Base-by-base conservation (phyloP, 106 monocot genomes). In the Dendrobium huoshanense region DNA sequence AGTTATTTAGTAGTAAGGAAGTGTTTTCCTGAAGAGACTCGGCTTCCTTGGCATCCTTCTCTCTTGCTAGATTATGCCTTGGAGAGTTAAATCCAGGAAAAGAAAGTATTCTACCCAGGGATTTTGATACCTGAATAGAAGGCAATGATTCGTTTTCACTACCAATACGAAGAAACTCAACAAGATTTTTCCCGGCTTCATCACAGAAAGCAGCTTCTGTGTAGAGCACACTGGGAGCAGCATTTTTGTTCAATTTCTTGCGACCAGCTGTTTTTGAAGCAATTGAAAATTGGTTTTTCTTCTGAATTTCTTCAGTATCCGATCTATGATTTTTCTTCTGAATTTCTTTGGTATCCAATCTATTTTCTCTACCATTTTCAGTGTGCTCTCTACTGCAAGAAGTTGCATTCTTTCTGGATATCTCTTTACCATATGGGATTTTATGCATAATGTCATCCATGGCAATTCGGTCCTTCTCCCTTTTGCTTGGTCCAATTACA, bases 101-200 rank as follows among this genome's bases (percentile, higher is more conserved):
- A 73, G 85, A 84, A 70, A 97, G 84, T 24, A 97, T 77, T 85
- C 72, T 90, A 15, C 83, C 92, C 67, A 94, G 82, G 11, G 87
- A 51, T 81, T 82, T 90, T 58, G 84, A 84, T 77, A 37, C 41
- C 1, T 79, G 79, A 31, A 56, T 77, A 3, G 22, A 55, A 78
- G 77, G 80, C 27, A 82, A 75, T 40, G 41, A 67, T 49, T 68
- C 75, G 5, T 67, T 85, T 65, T 48, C 31, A 33, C 79, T 70
- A 51, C 78, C 55, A 54, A 24, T 79, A 55, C 75, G 79, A 54
- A 94, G 47, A 81, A 87, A 87, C 54, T 87, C 86, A 37, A 68
- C 80, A 59, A 97, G 86, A 81, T 87, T 87, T 75, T 82, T 90
- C 65, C 81, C 94, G 17, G 89, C 94, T 81, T 93, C 88, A 59